Evolutionary conservation across 371 early-diverging fungal genomes (phyloP).

Genomic region (Mortierella sp.): DNA sequence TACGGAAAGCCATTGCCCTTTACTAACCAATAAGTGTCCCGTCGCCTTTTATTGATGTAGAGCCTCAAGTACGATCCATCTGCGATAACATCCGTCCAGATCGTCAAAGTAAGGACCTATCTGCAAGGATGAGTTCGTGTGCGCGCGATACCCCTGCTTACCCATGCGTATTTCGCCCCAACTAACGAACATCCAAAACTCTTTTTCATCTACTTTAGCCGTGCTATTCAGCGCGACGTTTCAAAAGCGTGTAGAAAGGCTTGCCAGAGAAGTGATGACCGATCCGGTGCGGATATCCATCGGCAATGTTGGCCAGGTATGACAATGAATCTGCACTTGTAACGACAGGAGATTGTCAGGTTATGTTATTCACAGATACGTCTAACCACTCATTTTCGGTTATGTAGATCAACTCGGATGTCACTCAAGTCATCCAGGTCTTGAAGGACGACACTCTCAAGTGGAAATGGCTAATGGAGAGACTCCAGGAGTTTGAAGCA

Average conservation of each 20-base stretch:
- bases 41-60: conserved; percentile 43
- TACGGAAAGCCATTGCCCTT: neutral
- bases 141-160: neutral
- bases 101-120: conserved; percentile 71
- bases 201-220: conserved; percentile 58
- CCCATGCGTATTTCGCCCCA: neutral
- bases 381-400: neutral
- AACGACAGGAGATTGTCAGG: neutral
- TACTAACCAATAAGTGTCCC: neutral
- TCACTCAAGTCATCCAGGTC: conserved; percentile 79
- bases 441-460: conserved; percentile 74
- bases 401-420: conserved; percentile 77
- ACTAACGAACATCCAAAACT: neutral
- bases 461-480: conserved; percentile 75
- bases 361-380: neutral
- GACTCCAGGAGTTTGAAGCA: conserved; percentile 66
- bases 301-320: conserved; percentile 71
- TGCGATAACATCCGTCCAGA: conserved; percentile 91
- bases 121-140: neutral
- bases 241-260: conserved; percentile 93
- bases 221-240: conserved; percentile 99
- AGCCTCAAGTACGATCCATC: conserved; percentile 96
- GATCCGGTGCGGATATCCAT: conserved; percentile 93
- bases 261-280: conserved; percentile 93
- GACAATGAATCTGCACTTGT: neutral